These are phyloP conservation scores for Suhomyces maxii DNA, from an alignment of 1,139 yeast genomes.

Conservation along the genomic window DNA sequence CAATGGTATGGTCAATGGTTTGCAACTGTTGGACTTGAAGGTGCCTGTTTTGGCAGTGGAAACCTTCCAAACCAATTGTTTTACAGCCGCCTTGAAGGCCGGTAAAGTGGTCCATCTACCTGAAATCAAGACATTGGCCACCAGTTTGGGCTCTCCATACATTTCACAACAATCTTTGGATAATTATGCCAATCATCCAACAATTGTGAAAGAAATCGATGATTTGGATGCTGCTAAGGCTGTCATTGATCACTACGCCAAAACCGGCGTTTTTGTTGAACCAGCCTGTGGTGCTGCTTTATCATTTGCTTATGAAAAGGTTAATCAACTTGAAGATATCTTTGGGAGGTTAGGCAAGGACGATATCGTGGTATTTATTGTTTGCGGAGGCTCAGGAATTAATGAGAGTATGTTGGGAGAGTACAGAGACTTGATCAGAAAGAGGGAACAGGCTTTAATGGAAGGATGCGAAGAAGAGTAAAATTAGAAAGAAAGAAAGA, in stretches of 20 bases:
- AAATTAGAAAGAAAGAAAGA: no score
- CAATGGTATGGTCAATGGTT: slow-evolving; percentile 38
- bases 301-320: slow-evolving; percentile 23
- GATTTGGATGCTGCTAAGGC: slow-evolving; percentile 39
- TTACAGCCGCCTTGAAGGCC: slow-evolving; percentile 30
- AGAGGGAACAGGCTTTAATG: no score
- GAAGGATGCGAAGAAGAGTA: no score
- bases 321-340: slow-evolving; percentile 20
- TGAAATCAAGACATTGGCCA: slow-evolving; percentile 36
- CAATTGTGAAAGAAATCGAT: slow-evolving; percentile 29
- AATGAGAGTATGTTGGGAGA: slow-evolving; percentile 7
- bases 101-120: slow-evolving; percentile 29
- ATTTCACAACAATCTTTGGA: slow-evolving; percentile 30
- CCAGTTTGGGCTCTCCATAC: slow-evolving; percentile 43
- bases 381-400: slow-evolving; percentile 42
- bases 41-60: slow-evolving; percentile 36
- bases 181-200: slow-evolving; percentile 23
- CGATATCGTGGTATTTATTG: slow-evolving; percentile 38
- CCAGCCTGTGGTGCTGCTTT: slow-evolving; percentile 48
- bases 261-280: slow-evolving; percentile 30
- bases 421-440: slow-evolving; percentile 1
- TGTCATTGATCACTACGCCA: slow-evolving; percentile 26
- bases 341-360: slow-evolving; percentile 27
- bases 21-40: slow-evolving; percentile 20
- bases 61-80: slow-evolving; percentile 41